Conservation (phyloP, 805 yeast genomes). For the Huiozyma sinensis region DNA sequence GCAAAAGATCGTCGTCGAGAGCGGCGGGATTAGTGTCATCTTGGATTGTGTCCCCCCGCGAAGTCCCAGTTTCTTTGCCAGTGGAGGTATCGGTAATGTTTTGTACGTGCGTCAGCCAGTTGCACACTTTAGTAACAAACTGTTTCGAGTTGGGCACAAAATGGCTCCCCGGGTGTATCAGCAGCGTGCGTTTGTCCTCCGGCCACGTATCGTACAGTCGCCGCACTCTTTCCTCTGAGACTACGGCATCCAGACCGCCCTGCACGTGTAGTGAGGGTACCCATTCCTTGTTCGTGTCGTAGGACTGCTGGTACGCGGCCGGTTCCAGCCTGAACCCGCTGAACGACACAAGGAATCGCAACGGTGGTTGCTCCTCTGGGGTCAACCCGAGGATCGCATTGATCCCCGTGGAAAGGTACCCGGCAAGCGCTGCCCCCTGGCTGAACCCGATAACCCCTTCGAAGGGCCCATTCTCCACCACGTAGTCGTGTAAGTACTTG, state of each 20-base stretch:
- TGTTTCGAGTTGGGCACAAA: slow-evolving; percentile 80
- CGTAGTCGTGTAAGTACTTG: slow-evolving; percentile 32
- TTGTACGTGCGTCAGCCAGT: slow-evolving; percentile 22
- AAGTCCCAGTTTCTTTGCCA: neutral
- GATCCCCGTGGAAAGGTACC: slow-evolving; percentile 43
- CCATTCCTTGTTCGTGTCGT: slow-evolving; percentile 3
- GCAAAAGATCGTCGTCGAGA: slow-evolving; percentile 28
- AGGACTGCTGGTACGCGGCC: slow-evolving; percentile 10
- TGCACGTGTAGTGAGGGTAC: slow-evolving; percentile 54
- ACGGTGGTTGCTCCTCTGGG: slow-evolving; percentile 30
- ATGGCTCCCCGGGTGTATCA: slow-evolving; percentile 93
- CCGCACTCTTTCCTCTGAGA: slow-evolving; percentile 57
- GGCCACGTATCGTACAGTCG: slow-evolving; percentile 43
- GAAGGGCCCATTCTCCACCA: slow-evolving; percentile 57
- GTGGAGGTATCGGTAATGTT: slow-evolving; percentile 1
- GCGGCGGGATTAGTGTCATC: slow-evolving; percentile 1
- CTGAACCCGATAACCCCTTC: slow-evolving; percentile 84
- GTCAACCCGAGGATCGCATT: slow-evolving; percentile 33
- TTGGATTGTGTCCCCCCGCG: slow-evolving; percentile 2
- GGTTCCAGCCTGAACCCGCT: slow-evolving; percentile 45
- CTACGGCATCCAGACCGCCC: slow-evolving; percentile 86
- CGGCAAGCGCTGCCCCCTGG: slow-evolving; percentile 86
- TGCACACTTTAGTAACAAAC: slow-evolving; percentile 25
- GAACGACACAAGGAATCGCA: slow-evolving; percentile 66
- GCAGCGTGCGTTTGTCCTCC: slow-evolving; percentile 31